phyloP scores from a whole-genome alignment of 352 stramenopile genomes.

The Phytophthora hybrid region DNA sequence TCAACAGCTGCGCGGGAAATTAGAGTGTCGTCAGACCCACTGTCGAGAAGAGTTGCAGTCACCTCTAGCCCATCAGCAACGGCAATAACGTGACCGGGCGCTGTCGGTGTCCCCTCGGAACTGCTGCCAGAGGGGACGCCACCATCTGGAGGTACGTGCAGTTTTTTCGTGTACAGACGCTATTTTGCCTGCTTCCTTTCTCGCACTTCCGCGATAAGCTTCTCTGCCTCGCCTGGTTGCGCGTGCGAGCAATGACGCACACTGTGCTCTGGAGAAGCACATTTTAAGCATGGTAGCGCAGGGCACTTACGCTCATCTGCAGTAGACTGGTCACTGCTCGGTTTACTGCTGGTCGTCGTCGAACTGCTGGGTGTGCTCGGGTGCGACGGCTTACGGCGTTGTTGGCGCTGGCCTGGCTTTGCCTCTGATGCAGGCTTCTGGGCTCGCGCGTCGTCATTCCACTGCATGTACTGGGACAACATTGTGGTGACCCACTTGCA shows the following conservation, averaged over 20 bases:
- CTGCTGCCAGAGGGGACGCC: neutral
- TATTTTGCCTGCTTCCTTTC: neutral
- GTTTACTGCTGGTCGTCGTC: neutral
- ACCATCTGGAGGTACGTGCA: neutral
- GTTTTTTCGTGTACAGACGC: neutral
- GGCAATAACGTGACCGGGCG: neutral
- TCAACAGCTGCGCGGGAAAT: neutral
- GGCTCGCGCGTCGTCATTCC: neutral
- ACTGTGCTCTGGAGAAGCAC: neutral
- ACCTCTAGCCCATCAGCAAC: neutral
- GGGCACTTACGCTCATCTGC: neutral
- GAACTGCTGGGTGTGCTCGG: neutral
- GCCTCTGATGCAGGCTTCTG: neutral
- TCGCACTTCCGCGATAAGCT: neutral
- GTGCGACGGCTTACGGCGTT: neutral
- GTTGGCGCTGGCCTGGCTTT: neutral
- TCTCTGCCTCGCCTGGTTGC: neutral
- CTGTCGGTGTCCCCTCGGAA: neutral
- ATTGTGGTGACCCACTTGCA: slow-evolving; percentile 13
- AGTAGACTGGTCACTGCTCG: neutral
- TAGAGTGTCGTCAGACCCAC: neutral
- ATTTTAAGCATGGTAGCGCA: neutral
- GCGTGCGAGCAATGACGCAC: neutral
- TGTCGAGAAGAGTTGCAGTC: neutral
- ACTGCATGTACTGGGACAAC: slow-evolving; percentile 8